Percentiles rank a stretch among this genome's conserved stretches.
Evolutionary conservation across 2,329 filamentous ascomycete genomes (phyloP).

Genomic region (Pezicula radicicola): DNA sequence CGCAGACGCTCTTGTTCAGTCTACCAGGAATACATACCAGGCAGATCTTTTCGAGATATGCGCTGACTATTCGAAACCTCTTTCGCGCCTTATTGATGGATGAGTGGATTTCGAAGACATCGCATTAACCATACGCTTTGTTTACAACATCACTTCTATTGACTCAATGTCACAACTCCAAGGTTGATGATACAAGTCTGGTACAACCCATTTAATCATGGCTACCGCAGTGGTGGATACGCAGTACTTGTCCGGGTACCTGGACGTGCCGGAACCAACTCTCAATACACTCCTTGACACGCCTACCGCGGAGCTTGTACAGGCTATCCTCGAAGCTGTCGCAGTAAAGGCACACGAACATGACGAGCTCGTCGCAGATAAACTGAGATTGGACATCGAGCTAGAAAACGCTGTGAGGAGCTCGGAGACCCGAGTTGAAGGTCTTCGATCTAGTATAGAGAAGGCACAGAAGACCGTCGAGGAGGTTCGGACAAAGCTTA

Average conservation of each 20-base stretch:
- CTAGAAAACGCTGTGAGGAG: slow-evolving; percentile 85
- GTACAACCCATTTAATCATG: slow-evolving; percentile 40
- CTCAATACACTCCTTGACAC: slow-evolving; percentile 59
- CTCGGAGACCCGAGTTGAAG: slow-evolving; percentile 78
- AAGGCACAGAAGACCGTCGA: slow-evolving; percentile 82
- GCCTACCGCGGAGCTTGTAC: slow-evolving; percentile 77
- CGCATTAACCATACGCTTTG: background rate
- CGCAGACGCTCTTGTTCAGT: too few species aligned
- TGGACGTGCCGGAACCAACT: slow-evolving; percentile 63
- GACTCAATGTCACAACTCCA: slow-evolving; percentile 4
- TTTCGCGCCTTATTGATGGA: too few species aligned
- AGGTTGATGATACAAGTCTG: slow-evolving; percentile 16
- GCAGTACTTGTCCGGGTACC: slow-evolving; percentile 69
- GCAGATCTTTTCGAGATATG: too few species aligned
- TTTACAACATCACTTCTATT: background rate
- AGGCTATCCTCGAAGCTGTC: slow-evolving; percentile 70
- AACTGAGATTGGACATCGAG: slow-evolving; percentile 86
- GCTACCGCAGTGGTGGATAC: slow-evolving; percentile 62
- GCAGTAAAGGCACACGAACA: slow-evolving; percentile 77
- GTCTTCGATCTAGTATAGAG: slow-evolving; percentile 76
- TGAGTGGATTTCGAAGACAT: too few species aligned
- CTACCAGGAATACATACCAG: too few species aligned
- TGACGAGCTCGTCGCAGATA: slow-evolving; percentile 80
- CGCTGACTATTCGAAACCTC: too few species aligned
- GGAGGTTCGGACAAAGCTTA: slow-evolving; percentile 75